Evolutionary conservation across 768 basidiomycete genomes (phyloP), one percentile per base, ranked within the genome.

Genomic region (Boletales sp.): DNA sequence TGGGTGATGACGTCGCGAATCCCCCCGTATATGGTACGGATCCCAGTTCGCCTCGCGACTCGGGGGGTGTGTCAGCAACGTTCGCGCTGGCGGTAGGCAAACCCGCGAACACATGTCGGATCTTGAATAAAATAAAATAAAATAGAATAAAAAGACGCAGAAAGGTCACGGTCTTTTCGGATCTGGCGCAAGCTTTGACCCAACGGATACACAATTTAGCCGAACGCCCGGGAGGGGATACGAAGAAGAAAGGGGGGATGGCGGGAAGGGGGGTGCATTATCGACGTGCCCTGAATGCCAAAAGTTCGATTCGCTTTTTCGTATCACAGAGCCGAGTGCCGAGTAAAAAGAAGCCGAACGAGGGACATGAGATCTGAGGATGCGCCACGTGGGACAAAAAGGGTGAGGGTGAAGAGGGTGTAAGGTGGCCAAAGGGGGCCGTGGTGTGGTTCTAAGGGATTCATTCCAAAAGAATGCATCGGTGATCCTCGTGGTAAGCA

Each of bases 401-500:
- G 21, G 21, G 21, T 2, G 21, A 21, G 21, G 21, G 21, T 21
- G 21, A 21, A 30, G 21, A 37, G 38, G 57, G 43, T 14, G 49
- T 17, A 39, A 39, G 44, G 29, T 34, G 29, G 48, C 15, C 27
- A 29, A 29, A 8, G 19, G 21, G 21, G 21, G 21, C 21, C 21
- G 21, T 21, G 21, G 21, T 4, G 21, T 21, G 21, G 21, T 21
- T 4, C 21, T n/a, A n/a, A 21, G 21, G 21, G 21, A 21, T 21
- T 21, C 19, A 2, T 45, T 48, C 41, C 35, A 36, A 43, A 38
- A 41, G 21, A 21, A 39, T n/a, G 38, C 31, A 59, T 47, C 43
- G 47, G 24, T 21, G 38, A 48, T 50, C 59, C 57, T 59, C 61
- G 40, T 48, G 50, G 60, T 21, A 41, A 40, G 9, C 51, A 43